phyloP scores from a whole-genome alignment of 306 rosid genomes.

The Cucurbita pepo region DNA sequence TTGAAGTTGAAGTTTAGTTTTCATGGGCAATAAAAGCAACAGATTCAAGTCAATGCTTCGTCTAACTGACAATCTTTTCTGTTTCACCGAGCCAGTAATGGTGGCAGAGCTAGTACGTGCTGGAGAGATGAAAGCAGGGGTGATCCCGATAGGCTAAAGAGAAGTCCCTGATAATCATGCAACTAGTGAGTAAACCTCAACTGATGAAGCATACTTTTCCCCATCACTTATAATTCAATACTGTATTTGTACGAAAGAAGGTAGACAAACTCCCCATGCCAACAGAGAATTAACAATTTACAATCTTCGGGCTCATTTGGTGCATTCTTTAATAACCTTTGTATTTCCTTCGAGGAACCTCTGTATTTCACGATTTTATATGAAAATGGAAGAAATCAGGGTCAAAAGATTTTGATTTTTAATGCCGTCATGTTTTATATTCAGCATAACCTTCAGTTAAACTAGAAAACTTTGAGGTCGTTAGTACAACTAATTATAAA shows the following conservation, averaged over 20 bases:
- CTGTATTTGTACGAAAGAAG: neutral
- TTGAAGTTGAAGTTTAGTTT: neutral
- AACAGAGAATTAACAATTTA: neutral
- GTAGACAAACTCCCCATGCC: neutral
- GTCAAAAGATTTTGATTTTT: neutral
- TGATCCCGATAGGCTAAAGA: conserved; percentile 76
- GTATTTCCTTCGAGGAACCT: neutral
- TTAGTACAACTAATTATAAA: neutral
- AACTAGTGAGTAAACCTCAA: neutral
- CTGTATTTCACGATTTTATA: neutral
- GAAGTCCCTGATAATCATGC: neutral
- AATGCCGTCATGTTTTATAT: neutral
- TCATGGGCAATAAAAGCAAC: neutral
- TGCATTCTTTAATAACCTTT: neutral
- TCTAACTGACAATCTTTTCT: neutral
- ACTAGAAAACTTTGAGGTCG: neutral
- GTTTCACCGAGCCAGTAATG: conserved; percentile 42
- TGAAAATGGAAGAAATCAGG: neutral
- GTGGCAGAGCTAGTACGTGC: conserved; percentile 79
- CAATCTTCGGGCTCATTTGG: neutral
- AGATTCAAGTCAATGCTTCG: neutral
- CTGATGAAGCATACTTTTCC: neutral
- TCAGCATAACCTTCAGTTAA: neutral
- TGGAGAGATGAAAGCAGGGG: conserved; percentile 41
- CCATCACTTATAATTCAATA: neutral